Evolutionary conservation across 176 grass and related monocot species (phyloP).

Genomic region (Elaeis guineensis): DNA sequence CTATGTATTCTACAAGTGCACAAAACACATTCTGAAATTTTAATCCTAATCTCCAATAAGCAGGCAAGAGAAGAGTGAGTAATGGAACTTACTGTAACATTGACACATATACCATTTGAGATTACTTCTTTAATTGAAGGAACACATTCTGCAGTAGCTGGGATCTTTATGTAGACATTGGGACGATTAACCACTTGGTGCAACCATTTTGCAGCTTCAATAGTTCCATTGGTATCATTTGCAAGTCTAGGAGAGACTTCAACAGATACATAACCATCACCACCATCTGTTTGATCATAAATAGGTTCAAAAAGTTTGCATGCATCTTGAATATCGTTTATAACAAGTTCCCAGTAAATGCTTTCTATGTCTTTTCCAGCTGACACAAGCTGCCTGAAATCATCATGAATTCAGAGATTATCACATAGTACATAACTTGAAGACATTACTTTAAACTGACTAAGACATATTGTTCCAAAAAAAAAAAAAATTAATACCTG

Average conservation of each 20-base stretch:
- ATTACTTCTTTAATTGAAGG: conserved; percentile 89
- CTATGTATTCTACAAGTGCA: too few species aligned
- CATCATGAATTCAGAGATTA: conserved; percentile 3
- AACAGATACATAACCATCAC: conserved; percentile 94
- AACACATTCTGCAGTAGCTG: conserved; percentile 92
- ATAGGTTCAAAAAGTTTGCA: conserved; percentile 91
- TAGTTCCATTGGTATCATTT: conserved; percentile 79
- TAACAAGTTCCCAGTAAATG: conserved; percentile 93
- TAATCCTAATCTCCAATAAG: too few species aligned
- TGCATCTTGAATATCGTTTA: conserved; percentile 93
- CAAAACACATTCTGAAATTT: too few species aligned
- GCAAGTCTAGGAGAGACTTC: conserved; percentile 93
- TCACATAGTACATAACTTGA: too few species aligned
- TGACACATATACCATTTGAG: conserved; percentile 85
- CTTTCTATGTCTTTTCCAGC: conserved; percentile 72
- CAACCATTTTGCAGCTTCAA: conserved; percentile 95
- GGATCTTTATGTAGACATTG: conserved; percentile 99
- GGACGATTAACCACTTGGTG: conserved; percentile 70
- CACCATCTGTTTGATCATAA: conserved; percentile 69
- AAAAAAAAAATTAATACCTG: too few species aligned
- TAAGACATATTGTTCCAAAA: too few species aligned
- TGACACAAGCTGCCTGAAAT: conserved; percentile 51
- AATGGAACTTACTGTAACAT: conserved; percentile 72
- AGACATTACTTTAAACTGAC: too few species aligned
- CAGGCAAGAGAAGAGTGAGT: not conserved